A percentile compares a stretch with the other conserved stretches of the same genome.
Evolutionary conservation across 2,329 filamentous ascomycete genomes (phyloP).

Genomic region (Leptodontidium sp.): DNA sequence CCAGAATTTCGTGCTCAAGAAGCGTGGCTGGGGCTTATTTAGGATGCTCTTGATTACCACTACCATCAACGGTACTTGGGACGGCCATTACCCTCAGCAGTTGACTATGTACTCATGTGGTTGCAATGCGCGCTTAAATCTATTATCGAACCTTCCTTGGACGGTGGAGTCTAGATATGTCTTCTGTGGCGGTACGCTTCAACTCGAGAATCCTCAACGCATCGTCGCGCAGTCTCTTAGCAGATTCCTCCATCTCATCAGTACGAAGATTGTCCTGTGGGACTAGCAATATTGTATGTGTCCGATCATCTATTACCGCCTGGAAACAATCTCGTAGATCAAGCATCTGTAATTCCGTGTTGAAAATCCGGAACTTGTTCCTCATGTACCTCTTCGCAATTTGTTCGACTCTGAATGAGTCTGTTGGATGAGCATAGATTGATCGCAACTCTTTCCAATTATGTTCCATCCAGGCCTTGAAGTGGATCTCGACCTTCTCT

Average conservation of each 20-base stretch:
- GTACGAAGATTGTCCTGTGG: constrained; percentile 5
- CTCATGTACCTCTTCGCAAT: constrained; percentile 12
- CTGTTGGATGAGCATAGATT: background rate
- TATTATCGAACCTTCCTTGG: background rate
- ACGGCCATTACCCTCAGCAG: background rate
- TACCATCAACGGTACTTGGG: constrained; percentile 4
- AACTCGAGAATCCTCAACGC: constrained; percentile 12
- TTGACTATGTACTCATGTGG: background rate
- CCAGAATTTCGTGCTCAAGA: constrained; percentile 4
- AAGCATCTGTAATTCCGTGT: constrained; percentile 1
- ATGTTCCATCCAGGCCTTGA: background rate
- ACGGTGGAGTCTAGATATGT: background rate
- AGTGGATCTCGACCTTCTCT: constrained; percentile 11
- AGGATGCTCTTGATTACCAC: constrained; percentile 3
- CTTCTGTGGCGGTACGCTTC: background rate
- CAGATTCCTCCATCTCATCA: constrained; percentile 5
- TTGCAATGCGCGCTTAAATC: background rate
- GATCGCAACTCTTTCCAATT: background rate
- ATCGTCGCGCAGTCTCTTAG: background rate
- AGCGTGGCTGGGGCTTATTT: constrained; percentile 6
- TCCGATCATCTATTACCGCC: background rate
- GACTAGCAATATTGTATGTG: constrained; percentile 14
- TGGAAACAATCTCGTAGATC: constrained; percentile 14
- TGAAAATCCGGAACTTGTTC: constrained; percentile 6
- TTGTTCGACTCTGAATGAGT: constrained; percentile 6